These are phyloP conservation scores for Jatropha multifida DNA, from an alignment of 441 rosid species.

Conservation along the genomic window DNA sequence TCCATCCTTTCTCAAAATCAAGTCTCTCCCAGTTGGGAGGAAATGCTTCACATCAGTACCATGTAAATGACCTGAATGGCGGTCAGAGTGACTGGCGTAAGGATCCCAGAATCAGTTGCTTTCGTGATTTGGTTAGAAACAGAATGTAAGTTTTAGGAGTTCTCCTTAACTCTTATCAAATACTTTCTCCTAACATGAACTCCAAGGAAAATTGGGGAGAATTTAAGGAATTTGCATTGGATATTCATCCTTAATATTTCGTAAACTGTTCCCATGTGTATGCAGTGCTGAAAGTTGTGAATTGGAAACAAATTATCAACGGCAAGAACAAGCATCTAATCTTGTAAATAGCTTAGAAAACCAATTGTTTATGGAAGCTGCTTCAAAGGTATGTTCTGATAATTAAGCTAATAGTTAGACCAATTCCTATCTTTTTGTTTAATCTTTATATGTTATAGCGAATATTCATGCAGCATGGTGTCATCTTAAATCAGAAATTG, in stretches of 20 bases:
- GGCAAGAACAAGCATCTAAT: conserved; percentile 18
- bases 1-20: conserved; percentile 13
- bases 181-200: neutral
- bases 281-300: conserved; percentile 25
- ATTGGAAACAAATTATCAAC: conserved; percentile 8
- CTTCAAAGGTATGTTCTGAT: conserved; percentile 24
- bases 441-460: neutral
- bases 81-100: conserved; percentile 24
- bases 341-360: conserved; percentile 25
- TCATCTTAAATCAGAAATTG: neutral
- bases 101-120: conserved; percentile 16
- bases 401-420: neutral
- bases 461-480: neutral
- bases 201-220: neutral
- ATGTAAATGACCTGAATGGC: conserved; percentile 2
- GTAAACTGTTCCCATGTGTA: neutral
- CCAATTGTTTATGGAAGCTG: conserved; percentile 24
- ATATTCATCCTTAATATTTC: neutral
- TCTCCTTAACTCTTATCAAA: neutral
- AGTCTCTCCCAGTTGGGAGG: conserved; percentile 14
- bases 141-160: conserved; percentile 26
- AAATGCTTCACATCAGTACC: conserved; percentile 5
- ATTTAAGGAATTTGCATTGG: neutral
- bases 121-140: conserved; percentile 25
- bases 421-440: neutral